phyloP scores from a whole-genome alignment of 1,139 yeast genomes.

The Zygoascus hellenicus region DNA sequence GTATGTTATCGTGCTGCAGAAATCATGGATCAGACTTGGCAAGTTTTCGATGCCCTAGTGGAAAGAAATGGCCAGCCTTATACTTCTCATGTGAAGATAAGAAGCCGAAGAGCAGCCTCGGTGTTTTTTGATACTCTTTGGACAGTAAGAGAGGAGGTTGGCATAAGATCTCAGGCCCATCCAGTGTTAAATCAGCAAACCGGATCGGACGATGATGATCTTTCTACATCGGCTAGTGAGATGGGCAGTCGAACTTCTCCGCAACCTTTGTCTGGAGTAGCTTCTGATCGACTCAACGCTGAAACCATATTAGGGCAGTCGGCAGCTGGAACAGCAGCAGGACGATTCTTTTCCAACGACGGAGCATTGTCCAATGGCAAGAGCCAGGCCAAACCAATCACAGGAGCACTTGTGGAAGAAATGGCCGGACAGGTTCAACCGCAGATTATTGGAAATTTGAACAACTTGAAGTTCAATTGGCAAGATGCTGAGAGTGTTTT shows the following conservation, averaged over 20 bases:
- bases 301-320: not conserved
- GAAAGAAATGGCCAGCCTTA: conserved; percentile 13
- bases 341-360: not conserved
- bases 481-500: conserved; percentile 64
- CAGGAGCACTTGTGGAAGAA: not conserved
- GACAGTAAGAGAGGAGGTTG: conserved; percentile 77
- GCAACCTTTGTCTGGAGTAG: not conserved
- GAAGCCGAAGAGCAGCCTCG: conserved; percentile 85
- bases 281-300: not conserved
- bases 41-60: conserved; percentile 54
- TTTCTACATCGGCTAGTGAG: not conserved
- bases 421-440: not conserved
- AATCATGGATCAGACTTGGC: conserved; percentile 93
- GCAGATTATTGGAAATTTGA: not conserved
- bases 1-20: conserved; percentile 91
- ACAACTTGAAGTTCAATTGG: conserved; percentile 33
- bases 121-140: conserved; percentile 87
- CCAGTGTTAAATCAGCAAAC: conserved; percentile 30
- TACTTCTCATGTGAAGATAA: conserved; percentile 44
- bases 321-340: not conserved
- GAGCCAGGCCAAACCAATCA: not conserved
- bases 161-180: conserved; percentile 40
- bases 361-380: not conserved
- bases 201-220: conserved; percentile 19
- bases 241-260: conserved; percentile 4